phyloP scores from a whole-genome alignment of 495 filamentous ascomycete genomes.

The Wilcoxina mikolae region DNA sequence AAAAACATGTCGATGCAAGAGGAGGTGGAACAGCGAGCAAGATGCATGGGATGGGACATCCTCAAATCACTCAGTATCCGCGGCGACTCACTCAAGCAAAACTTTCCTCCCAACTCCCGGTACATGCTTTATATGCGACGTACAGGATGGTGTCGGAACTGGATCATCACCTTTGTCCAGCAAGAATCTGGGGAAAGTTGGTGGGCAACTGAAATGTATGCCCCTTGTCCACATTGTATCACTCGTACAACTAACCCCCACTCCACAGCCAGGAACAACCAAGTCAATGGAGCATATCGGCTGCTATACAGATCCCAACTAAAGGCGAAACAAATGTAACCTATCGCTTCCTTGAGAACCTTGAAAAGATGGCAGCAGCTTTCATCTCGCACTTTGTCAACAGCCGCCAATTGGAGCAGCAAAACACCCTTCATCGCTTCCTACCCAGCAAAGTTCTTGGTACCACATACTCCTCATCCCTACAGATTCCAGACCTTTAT shows the following conservation, averaged over 20 bases:
- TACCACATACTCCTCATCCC: conserved; percentile 7
- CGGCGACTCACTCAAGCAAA: conserved; percentile 42
- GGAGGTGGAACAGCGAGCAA: conserved; percentile 46
- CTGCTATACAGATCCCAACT: conserved; percentile 15
- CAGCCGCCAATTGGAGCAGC: conserved; percentile 19
- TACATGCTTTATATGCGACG: conserved; percentile 51
- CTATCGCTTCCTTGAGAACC: conserved; percentile 24
- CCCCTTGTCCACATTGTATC: conserved; percentile 6
- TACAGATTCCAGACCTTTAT: conserved; percentile 25
- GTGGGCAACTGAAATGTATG: conserved; percentile 55
- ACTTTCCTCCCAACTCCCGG: conserved; percentile 46
- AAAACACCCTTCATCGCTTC: conserved; percentile 25
- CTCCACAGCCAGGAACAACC: conserved; percentile 22
- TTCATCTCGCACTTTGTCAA: conserved; percentile 32
- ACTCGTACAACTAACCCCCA: not conserved
- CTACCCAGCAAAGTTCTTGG: conserved; percentile 16
- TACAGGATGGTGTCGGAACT: conserved; percentile 45
- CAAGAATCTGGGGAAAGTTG: conserved; percentile 61
- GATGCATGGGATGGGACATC: conserved; percentile 45
- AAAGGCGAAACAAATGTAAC: conserved; percentile 19
- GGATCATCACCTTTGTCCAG: conserved; percentile 53
- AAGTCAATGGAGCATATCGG: conserved; percentile 19
- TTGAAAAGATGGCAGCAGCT: conserved; percentile 30
- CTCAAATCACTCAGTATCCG: conserved; percentile 39
- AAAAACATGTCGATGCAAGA: conserved; percentile 33